Base-by-base conservation (phyloP, 2,329 filamentous ascomycete genomes). In the Pestalotiopsis sp. region DNA sequence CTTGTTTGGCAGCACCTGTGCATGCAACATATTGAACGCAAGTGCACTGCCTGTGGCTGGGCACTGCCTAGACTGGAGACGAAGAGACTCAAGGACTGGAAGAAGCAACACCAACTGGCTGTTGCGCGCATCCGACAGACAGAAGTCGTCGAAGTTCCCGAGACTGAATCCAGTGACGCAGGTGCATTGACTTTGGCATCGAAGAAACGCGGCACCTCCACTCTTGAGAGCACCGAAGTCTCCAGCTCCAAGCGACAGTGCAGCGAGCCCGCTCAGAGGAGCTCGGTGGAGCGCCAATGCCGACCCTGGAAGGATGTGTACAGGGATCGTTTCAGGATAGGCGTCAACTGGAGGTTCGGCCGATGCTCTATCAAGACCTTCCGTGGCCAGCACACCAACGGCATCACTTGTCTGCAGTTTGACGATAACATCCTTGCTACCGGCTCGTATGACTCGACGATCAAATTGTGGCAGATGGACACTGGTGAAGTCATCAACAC, bases 1-100 rank as follows among this genome's bases (percentile, higher is more conserved):
- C 92, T 97, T 9, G 95, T 99, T 4, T 99, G 96, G 96, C 93
- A 98, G 78, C 92, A 92, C 72, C 98, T 98, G 95, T 99, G 96
- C 78, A 94, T 97, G 68, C 92, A 94, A 77, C 92, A 94, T 77
- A 94, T 94, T 72, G 91, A 94, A 75, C 85, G 92, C 70, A 94
- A 94, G 77, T 95, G 92, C 78, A 92, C 88, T 80, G 95, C 98
- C 78, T 99, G 96, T 78, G 95, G 96, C 27, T 98, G 95, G 94
- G 96, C 96, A 2, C 81, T 99, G 70, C 96, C 96, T 17, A 83
- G 97, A 68, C 83, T 99, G 65, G 96, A 99, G 77, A 89, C 94
- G 74, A 97, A 97, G 81, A 89, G 93, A 75, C 82, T 99, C 71
- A 89, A 93, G 72, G 94, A 94, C 71, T 94, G 95, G 80, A 97